phyloP scores from a whole-genome alignment of 192 early-diverging fungal species.

The Coemansia sp. region DNA sequence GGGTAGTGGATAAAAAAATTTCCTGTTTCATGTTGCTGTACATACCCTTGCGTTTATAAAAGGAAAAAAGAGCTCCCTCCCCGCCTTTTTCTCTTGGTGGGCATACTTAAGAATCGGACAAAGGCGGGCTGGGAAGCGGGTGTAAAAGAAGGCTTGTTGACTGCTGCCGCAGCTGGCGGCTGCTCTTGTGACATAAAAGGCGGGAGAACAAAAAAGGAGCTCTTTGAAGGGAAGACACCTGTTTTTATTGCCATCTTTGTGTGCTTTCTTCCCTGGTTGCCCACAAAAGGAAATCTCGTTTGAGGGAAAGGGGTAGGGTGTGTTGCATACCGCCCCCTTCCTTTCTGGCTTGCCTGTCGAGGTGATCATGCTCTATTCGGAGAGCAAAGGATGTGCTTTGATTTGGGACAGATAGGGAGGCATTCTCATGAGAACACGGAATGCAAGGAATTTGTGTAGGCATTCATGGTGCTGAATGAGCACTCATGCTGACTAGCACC shows the following conservation, averaged over 20 bases:
- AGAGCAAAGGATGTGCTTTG: not conserved
- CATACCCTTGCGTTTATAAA: not conserved
- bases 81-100: not conserved
- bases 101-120: not conserved
- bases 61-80: too few species aligned
- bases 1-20: not conserved
- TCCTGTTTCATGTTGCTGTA: not conserved
- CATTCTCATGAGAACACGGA: not conserved
- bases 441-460: not conserved
- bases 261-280: not conserved
- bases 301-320: not conserved
- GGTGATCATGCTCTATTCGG: not conserved
- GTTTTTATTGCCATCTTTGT: not conserved
- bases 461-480: not conserved
- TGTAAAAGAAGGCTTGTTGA: not conserved
- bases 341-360: not conserved
- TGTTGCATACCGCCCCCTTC: not conserved
- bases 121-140: not conserved
- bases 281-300: not conserved
- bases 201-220: not conserved
- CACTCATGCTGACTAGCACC: not conserved
- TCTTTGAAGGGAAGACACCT: not conserved
- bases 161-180: not conserved
- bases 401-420: not conserved
- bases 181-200: not conserved